Percentiles rank a stretch among this genome's conserved stretches.
phyloP scores from a whole-genome alignment of 352 stramenopile genomes.

The Phytophthora cryptogea region DNA sequence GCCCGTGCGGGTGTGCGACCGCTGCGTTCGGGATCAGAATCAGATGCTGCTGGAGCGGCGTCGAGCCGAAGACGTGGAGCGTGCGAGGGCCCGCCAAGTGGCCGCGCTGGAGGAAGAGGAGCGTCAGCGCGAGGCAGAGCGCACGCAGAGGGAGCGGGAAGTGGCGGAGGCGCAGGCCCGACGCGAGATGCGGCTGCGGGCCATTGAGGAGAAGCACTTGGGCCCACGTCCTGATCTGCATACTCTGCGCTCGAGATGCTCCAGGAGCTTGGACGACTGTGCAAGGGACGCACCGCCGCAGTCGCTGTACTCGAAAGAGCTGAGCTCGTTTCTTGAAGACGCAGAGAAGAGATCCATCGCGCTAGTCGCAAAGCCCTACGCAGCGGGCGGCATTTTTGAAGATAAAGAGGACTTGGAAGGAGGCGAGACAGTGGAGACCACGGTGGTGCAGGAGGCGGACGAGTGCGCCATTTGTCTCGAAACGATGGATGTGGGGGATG shows the following conservation, averaged over 20 bases:
- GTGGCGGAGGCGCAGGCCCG: slow-evolving; percentile 48
- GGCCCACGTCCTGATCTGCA: slow-evolving; percentile 51
- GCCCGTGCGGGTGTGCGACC: slow-evolving; percentile 79
- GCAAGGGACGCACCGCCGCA: slow-evolving; percentile 23
- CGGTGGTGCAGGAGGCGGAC: slow-evolving; percentile 66
- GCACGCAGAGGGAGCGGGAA: slow-evolving; percentile 55
- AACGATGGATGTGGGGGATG: slow-evolving; percentile 76
- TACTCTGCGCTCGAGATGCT: slow-evolving; percentile 41
- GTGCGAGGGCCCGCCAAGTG: slow-evolving; percentile 71
- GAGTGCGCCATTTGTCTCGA: slow-evolving; percentile 89
- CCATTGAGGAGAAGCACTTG: slow-evolving; percentile 65
- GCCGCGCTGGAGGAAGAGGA: slow-evolving; percentile 71
- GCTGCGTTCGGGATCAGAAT: slow-evolving; percentile 77
- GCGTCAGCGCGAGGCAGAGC: slow-evolving; percentile 58
- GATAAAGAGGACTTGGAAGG: slow-evolving; percentile 29
- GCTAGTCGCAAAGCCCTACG: slow-evolving; percentile 43
- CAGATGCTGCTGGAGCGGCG: slow-evolving; percentile 74
- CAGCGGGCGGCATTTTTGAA: slow-evolving; percentile 23
- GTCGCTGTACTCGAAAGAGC: slow-evolving; percentile 47
- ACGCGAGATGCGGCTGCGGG: slow-evolving; percentile 45
- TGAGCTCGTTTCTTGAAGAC: slow-evolving; percentile 60
- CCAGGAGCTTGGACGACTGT: slow-evolving; percentile 63
- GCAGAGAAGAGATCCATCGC: slow-evolving; percentile 60
- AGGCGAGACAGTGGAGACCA: slow-evolving; percentile 34
- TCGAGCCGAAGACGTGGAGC: slow-evolving; percentile 71